Percentiles rank a stretch among this genome's conserved stretches.
These are phyloP conservation scores for Lepiota subincarnata DNA, from an alignment of 768 basidiomycete genomes.

Conservation along the genomic window DNA sequence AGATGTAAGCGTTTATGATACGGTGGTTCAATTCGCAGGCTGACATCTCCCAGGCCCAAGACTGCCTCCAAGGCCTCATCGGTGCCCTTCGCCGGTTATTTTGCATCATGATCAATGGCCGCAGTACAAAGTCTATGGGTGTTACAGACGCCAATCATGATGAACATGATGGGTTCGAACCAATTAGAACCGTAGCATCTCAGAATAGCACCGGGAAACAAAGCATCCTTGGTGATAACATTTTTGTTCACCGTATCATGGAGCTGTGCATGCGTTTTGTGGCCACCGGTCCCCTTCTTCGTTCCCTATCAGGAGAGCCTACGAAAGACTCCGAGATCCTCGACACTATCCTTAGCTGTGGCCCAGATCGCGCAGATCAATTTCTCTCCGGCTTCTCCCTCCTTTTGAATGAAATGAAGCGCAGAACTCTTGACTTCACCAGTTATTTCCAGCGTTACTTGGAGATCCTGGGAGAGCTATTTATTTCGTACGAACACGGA, in stretches of 20 bases:
- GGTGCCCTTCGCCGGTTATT: constrained; percentile 37
- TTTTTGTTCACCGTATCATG: constrained; percentile 28
- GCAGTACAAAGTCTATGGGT: constrained; percentile 15
- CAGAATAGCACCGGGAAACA: constrained; percentile 25
- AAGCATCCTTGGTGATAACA: constrained; percentile 16
- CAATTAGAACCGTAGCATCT: constrained; percentile 39
- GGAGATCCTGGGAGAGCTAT: constrained; percentile 46
- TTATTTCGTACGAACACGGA: constrained; percentile 50
- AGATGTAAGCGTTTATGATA: constrained; percentile 48
- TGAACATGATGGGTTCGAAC: constrained; percentile 49
- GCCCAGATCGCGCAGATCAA: constrained; percentile 38
- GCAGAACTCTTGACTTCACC: constrained; percentile 48
- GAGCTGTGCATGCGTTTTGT: constrained; percentile 59
- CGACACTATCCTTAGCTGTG: constrained; percentile 45
- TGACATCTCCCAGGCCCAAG: constrained; percentile 45
- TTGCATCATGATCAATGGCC: constrained; percentile 18
- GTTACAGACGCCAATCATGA: constrained; percentile 37
- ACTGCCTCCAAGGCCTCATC: constrained; percentile 28
- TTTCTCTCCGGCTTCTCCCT: constrained; percentile 57
- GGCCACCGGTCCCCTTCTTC: constrained; percentile 58
- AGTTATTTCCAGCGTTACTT: constrained; percentile 52
- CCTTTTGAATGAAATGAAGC: constrained; percentile 52
- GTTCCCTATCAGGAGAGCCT: constrained; percentile 51
- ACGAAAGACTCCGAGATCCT: constrained; percentile 61
- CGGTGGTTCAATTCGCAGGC: background rate